Conservation (phyloP, 257 asterid genomes). For the Mentha longifolia region DNA sequence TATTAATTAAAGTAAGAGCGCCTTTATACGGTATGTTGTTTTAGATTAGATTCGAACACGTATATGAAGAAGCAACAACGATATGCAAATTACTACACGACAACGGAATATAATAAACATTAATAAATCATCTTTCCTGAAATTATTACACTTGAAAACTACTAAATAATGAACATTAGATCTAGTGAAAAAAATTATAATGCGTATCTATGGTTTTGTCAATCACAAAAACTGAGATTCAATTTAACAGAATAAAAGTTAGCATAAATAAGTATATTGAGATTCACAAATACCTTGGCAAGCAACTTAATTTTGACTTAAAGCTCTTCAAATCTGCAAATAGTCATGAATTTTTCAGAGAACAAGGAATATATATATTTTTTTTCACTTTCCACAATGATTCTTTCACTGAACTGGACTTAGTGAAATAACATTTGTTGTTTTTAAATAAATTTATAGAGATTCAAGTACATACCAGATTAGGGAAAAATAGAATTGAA, state of each 20-base stretch:
- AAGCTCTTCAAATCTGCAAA: conserved; percentile 24
- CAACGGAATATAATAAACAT: neutral
- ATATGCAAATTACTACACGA: neutral
- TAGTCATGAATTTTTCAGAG: neutral
- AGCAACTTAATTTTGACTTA: neutral
- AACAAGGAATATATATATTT: neutral
- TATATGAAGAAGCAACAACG: neutral
- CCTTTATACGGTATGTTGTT: neutral
- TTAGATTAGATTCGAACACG: neutral
- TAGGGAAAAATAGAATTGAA: conserved; percentile 23
- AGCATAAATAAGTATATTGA: neutral
- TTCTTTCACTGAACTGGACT: neutral
- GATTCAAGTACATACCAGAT: conserved; percentile 10
- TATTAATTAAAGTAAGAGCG: neutral
- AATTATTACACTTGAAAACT: neutral
- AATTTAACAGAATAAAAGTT: neutral
- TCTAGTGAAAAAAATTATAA: neutral
- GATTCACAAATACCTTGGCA: conserved; percentile 20
- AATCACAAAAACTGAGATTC: neutral
- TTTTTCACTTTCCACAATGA: neutral
- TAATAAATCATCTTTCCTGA: neutral
- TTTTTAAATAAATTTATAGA: conserved; percentile 10
- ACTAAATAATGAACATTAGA: conserved; percentile 2
- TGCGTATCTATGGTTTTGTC: neutral
- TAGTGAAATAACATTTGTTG: neutral